Evolutionary conservation across 2,329 filamentous ascomycete genomes (phyloP).

Genomic region (Venturia effusa): DNA sequence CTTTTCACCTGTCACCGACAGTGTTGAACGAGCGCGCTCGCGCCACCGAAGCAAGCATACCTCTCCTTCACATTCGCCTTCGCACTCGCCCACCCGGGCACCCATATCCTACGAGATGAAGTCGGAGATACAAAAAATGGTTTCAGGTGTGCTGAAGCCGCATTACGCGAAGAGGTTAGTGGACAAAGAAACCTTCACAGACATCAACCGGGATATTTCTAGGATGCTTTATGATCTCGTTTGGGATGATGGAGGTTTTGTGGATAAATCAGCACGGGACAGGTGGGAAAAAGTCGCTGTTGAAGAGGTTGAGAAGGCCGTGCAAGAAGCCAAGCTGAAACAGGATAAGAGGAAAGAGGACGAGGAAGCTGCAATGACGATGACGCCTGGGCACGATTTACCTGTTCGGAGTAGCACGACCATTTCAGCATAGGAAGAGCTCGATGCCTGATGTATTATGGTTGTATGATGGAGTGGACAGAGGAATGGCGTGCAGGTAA

Average conservation of each 20-base stretch:
- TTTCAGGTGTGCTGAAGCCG: conserved; percentile 70
- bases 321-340: conserved; percentile 30
- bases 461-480: neutral
- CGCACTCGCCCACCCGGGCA: conserved; percentile 33
- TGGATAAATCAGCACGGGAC: conserved; percentile 52
- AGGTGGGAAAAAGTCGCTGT: conserved; percentile 67
- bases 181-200: conserved; percentile 80
- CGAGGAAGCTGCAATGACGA: neutral
- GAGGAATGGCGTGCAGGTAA: neutral
- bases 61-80: conserved; percentile 35
- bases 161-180: conserved; percentile 71
- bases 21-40: conserved; percentile 19
- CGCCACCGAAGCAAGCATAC: conserved; percentile 18
- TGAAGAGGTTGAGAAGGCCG: conserved; percentile 66
- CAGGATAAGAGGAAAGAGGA: neutral
- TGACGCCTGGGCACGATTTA: neutral
- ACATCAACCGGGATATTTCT: conserved; percentile 83
- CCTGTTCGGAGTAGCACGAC: neutral
- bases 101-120: conserved; percentile 70
- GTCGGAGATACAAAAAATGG: conserved; percentile 78
- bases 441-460: neutral
- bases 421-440: neutral
- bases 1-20: conserved; percentile 37
- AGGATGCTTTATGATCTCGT: conserved; percentile 70
- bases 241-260: conserved; percentile 41